A percentile compares a stretch with the other conserved stretches of the same genome.
phyloP scores from a whole-genome alignment of 1,139 yeast species.

The Pichia cactophila region DNA sequence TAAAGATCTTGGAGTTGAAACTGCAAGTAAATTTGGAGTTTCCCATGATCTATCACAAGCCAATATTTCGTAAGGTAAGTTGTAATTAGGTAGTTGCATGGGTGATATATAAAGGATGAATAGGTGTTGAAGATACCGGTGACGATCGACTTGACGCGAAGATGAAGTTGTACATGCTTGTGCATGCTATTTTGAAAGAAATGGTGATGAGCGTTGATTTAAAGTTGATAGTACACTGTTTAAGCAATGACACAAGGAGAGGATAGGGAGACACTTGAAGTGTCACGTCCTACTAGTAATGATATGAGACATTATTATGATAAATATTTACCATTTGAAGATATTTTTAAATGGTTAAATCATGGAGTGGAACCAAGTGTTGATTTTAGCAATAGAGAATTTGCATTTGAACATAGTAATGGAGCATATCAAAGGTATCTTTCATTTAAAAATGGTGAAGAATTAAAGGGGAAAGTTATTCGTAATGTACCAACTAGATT shows the following conservation, averaged over 20 bases:
- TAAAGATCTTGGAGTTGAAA: conserved; percentile 54
- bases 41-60: conserved; percentile 35
- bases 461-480: conserved; percentile 68
- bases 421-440: conserved; percentile 89
- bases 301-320: conserved; percentile 76
- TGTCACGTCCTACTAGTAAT: conserved; percentile 10
- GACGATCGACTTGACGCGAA: not conserved
- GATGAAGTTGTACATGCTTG: no score
- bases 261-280: not conserved
- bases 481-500: conserved; percentile 80
- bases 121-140: no score
- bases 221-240: no score
- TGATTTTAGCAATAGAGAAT: conserved; percentile 82
- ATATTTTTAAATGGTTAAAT: conserved; percentile 79
- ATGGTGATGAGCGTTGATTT: no score
- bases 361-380: conserved; percentile 57
- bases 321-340: conserved; percentile 60
- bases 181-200: no score
- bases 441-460: conserved; percentile 59
- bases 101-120: no score
- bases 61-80: conserved; percentile 28
- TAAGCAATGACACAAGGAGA: not conserved
- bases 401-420: conserved; percentile 81
- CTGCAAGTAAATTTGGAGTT: conserved; percentile 39
- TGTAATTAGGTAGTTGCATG: conserved; percentile 14